Conservation (phyloP, 2,329 filamentous ascomycete genomes). For the Epichloe gansuensis region DNA sequence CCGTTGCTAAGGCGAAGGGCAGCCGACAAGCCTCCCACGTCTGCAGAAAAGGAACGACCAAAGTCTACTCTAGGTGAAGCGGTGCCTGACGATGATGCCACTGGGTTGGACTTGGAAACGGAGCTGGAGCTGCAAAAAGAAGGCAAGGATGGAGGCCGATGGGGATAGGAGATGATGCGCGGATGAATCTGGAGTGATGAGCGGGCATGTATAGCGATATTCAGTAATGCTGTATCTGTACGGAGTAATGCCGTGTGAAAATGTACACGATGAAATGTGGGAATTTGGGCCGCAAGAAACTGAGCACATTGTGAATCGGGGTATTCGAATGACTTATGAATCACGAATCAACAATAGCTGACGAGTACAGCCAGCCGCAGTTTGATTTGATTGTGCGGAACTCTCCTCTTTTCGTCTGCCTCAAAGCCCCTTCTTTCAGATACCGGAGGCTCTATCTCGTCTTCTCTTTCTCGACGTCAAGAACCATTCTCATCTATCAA, state of each 20-base stretch:
- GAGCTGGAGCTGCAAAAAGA: constrained; percentile 42
- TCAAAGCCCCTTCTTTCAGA: no score
- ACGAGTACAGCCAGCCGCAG: background rate
- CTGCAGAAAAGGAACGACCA: constrained; percentile 22
- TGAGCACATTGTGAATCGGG: background rate
- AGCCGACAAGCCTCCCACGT: constrained; percentile 21
- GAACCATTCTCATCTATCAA: no score
- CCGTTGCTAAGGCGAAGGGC: constrained; percentile 28
- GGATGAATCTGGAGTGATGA: constrained; percentile 64
- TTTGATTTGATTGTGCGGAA: no score
- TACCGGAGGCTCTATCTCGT: no score
- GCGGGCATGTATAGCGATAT: background rate
- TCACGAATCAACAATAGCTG: background rate
- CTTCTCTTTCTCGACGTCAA: no score
- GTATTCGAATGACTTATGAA: background rate
- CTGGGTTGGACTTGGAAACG: constrained; percentile 29
- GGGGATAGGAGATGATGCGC: constrained; percentile 73
- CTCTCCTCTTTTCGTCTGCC: no score
- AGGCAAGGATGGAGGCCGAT: constrained; percentile 45
- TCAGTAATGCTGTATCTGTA: background rate
- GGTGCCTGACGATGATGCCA: constrained; percentile 30
- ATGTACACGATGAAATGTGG: background rate
- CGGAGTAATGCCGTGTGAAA: background rate
- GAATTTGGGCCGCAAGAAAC: background rate
- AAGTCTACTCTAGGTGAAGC: constrained; percentile 33